Percentiles rank a stretch among this genome's conserved stretches.
These are phyloP conservation scores for Phyllosticta citrichinensis DNA, from an alignment of 2,329 filamentous ascomycete species.

Conservation along the genomic window DNA sequence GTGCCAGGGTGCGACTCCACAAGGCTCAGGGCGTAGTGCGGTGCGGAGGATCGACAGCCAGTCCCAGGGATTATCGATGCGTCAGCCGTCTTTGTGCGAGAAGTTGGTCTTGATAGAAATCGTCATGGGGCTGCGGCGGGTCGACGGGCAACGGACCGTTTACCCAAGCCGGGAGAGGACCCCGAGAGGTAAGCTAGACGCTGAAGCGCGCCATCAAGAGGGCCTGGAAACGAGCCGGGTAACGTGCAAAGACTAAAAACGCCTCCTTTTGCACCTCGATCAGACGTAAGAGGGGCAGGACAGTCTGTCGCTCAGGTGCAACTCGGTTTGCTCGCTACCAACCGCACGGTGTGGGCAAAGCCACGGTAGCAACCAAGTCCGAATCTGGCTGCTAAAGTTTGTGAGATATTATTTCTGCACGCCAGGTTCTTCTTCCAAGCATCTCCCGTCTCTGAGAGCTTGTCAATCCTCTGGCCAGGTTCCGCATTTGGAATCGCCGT, in stretches of 20 bases:
- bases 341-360: constrained; percentile 1
- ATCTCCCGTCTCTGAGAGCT: neutral
- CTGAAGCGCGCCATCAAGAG: neutral
- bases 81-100: constrained; percentile 2
- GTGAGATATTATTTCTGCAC: neutral
- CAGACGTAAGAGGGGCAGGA: neutral
- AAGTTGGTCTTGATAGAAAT: neutral
- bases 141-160: constrained; percentile 7
- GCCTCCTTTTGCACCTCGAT: constrained; percentile 1
- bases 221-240: constrained; percentile 2
- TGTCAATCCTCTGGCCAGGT: neutral
- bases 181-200: constrained; percentile 2
- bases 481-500: constrained; percentile 9
- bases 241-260: neutral
- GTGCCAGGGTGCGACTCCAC: constrained; percentile 4
- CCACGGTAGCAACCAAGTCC: neutral
- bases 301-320: constrained; percentile 2
- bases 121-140: constrained; percentile 4
- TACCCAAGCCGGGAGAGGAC: neutral
- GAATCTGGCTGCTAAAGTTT: constrained; percentile 2
- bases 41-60: constrained; percentile 5
- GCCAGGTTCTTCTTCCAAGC: neutral
- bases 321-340: constrained; percentile 10
- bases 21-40: constrained; percentile 1
- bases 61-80: constrained; percentile 4